A percentile compares a stretch with the other conserved stretches of the same genome.
Conservation (phyloP, 176 grass and related monocot genomes). For the Cenchrus purpureus region DNA sequence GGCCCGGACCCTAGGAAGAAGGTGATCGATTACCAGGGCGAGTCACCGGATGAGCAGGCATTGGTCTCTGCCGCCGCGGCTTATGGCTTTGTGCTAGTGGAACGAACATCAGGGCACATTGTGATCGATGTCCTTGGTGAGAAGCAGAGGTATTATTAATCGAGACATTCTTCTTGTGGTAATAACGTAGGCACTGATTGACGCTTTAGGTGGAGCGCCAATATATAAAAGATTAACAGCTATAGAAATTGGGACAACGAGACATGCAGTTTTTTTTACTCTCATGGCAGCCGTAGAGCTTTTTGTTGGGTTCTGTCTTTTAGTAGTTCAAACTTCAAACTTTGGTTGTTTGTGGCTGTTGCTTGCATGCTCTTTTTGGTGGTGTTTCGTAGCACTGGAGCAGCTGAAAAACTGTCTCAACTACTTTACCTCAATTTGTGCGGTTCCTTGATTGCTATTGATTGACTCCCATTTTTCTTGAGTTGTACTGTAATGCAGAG, state of each 20-base stretch:
- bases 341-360: conserved; percentile 41
- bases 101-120: conserved; percentile 83
- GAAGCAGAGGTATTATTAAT: conserved; percentile 79
- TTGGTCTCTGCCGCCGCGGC: conserved; percentile 81
- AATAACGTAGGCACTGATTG: conserved; percentile 15
- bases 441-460: conserved; percentile 13
- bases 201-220: background rate
- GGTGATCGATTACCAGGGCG: conserved; percentile 86
- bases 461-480: background rate
- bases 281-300: background rate
- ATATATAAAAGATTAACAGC: conserved; percentile 11
- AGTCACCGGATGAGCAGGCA: conserved; percentile 95
- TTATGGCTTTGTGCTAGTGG: conserved; percentile 84
- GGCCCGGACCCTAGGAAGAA: conserved; percentile 53
- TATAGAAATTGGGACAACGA: conserved; percentile 8
- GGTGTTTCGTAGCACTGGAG: conserved; percentile 10
- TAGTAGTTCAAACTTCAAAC: conserved; percentile 19
- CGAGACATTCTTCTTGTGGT: conserved; percentile 16
- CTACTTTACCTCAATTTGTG: conserved; percentile 28
- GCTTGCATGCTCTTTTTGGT: conserved; percentile 24
- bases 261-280: conserved; percentile 10
- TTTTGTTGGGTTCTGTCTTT: conserved; percentile 15
- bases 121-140: conserved; percentile 80
- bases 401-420: conserved; percentile 24
- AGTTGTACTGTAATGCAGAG: background rate